phyloP scores from a whole-genome alignment of 805 yeast genomes.

The Yarrowia bubula region DNA sequence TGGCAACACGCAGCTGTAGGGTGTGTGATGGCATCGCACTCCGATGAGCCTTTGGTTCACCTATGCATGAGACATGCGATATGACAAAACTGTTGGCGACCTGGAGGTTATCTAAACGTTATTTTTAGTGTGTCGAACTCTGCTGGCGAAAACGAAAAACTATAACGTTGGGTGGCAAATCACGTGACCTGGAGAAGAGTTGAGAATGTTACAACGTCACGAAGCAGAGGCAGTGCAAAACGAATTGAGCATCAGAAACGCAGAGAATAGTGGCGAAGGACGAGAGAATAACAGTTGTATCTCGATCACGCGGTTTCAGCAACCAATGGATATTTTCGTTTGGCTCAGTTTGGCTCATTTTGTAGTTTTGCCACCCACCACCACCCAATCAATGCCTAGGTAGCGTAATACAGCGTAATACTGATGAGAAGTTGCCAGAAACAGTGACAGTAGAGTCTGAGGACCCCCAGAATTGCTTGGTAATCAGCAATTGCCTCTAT shows the following conservation, averaged over 20 bases:
- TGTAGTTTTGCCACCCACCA: slow-evolving; percentile 9
- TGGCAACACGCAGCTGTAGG: too few species aligned
- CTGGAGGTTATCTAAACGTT: background rate
- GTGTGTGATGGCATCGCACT: background rate
- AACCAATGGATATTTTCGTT: background rate
- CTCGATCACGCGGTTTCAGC: background rate
- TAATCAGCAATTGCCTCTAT: too few species aligned
- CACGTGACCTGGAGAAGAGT: background rate
- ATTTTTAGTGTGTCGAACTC: background rate
- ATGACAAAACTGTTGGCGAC: background rate
- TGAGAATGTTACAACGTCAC: background rate
- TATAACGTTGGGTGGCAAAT: slow-evolving; percentile 1
- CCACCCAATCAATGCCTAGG: too few species aligned
- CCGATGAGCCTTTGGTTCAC: background rate
- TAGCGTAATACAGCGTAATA: too few species aligned
- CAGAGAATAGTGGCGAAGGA: too few species aligned
- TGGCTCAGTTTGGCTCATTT: background rate
- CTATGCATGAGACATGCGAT: background rate
- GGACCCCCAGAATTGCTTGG: background rate
- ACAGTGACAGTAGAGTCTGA: background rate
- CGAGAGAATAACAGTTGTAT: too few species aligned
- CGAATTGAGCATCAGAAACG: too few species aligned
- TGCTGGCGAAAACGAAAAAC: background rate
- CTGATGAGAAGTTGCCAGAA: background rate
- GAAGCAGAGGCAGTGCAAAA: background rate